A percentile compares a stretch with the other conserved stretches of the same genome.
These are phyloP conservation scores for Dacryopinax spathularia DNA, from an alignment of 768 basidiomycete species.

Conservation along the genomic window DNA sequence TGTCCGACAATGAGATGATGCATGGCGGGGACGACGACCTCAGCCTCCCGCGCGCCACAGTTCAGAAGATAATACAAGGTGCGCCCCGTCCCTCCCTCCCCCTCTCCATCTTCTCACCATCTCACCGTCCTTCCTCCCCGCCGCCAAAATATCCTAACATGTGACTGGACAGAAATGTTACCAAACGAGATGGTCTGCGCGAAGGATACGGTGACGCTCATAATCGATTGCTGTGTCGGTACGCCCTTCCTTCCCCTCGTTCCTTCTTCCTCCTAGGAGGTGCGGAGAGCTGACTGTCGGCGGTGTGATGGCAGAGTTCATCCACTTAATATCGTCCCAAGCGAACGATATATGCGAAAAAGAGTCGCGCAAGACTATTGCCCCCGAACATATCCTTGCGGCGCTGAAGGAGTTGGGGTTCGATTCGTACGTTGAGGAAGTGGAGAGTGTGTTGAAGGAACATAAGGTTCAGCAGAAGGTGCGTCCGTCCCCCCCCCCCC, in stretches of 20 bases:
- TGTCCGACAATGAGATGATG: slow-evolving; percentile 80
- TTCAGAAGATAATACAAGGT: slow-evolving; percentile 94
- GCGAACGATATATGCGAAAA: slow-evolving; percentile 97
- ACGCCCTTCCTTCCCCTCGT: no score
- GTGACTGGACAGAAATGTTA: slow-evolving; percentile 52
- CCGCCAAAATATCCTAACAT: slow-evolving; percentile 2
- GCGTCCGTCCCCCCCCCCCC: slow-evolving; percentile 14
- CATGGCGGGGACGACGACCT: slow-evolving; percentile 72
- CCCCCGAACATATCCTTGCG: slow-evolving; percentile 87
- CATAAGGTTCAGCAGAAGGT: slow-evolving; percentile 95
- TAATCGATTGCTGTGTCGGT: slow-evolving; percentile 99
- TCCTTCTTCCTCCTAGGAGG: background rate
- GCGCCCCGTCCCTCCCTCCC: no score
- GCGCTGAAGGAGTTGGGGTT: slow-evolving; percentile 93
- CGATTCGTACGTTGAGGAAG: slow-evolving; percentile 76
- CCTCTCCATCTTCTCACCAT: background rate
- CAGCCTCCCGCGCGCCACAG: slow-evolving; percentile 90
- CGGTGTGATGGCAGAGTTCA: slow-evolving; percentile 57
- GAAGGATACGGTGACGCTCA: slow-evolving; percentile 91
- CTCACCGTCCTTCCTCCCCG: background rate
- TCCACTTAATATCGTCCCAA: slow-evolving; percentile 91
- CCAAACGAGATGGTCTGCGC: slow-evolving; percentile 77
- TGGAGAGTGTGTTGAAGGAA: slow-evolving; percentile 85
- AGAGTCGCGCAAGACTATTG: slow-evolving; percentile 97
- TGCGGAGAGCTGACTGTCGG: background rate